phyloP scores from a whole-genome alignment of 2,329 filamentous ascomycete genomes.

The Stemphylium beticola region DNA sequence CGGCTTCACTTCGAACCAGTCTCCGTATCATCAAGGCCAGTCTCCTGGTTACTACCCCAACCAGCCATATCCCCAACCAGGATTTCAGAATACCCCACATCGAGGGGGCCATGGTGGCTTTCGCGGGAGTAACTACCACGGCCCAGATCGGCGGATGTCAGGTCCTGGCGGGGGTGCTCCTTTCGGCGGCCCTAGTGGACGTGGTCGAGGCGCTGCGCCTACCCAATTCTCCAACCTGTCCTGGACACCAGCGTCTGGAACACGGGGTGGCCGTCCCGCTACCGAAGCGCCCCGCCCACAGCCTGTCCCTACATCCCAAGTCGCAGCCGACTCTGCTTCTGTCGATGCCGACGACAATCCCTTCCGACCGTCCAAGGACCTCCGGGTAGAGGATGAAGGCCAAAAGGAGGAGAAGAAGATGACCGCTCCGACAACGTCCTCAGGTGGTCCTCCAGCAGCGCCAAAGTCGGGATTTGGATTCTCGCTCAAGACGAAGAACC shows the following conservation, averaged over 20 bases:
- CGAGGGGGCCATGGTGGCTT: conserved; percentile 62
- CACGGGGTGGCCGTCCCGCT: conserved; percentile 58
- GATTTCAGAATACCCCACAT: conserved; percentile 55
- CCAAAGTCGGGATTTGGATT: conserved; percentile 75
- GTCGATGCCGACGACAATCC: conserved; percentile 65
- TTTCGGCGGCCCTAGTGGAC: conserved; percentile 52
- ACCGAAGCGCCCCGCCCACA: conserved; percentile 46
- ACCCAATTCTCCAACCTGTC: conserved; percentile 70
- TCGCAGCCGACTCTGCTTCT: conserved; percentile 34
- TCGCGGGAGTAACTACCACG: conserved; percentile 60
- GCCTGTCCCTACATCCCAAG: conserved; percentile 19
- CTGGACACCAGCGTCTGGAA: conserved; percentile 68
- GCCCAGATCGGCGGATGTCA: conserved; percentile 53
- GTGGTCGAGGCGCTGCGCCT: conserved; percentile 59
- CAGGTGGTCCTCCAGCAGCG: conserved; percentile 60
- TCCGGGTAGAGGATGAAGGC: conserved; percentile 68
- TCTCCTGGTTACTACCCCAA: conserved; percentile 58
- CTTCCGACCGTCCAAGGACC: conserved; percentile 68
- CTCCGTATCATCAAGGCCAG: conserved; percentile 58
- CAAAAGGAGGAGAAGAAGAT: conserved; percentile 59
- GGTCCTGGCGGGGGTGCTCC: conserved; percentile 51
- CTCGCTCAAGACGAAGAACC: conserved; percentile 78
- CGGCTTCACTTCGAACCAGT: conserved; percentile 64
- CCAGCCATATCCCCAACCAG: conserved; percentile 62
- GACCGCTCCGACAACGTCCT: conserved; percentile 60